A percentile compares a stretch with the other conserved stretches of the same genome.
phyloP scores from a whole-genome alignment of 805 yeast genomes.

The Metschnikowia amazonensis region DNA sequence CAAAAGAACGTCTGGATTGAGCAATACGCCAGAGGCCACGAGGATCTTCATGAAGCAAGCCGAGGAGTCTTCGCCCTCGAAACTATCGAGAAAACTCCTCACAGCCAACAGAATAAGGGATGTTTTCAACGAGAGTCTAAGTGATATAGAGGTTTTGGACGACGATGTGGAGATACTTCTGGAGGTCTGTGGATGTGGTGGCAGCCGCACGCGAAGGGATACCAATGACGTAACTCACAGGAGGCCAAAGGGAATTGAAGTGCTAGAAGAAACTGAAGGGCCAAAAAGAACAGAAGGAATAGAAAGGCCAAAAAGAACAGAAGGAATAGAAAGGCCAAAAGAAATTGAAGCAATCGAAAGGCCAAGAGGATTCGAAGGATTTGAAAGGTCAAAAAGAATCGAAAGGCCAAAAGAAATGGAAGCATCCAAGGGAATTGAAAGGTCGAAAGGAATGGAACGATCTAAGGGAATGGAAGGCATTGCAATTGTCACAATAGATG shows the following conservation, averaged over 20 bases:
- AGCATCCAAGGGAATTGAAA: background rate
- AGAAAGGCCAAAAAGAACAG: no score
- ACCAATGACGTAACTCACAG: background rate
- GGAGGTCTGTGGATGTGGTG: constrained; percentile 6
- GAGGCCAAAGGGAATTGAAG: background rate
- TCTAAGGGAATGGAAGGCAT: background rate
- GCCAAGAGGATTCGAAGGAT: background rate
- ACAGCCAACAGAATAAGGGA: background rate
- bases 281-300: background rate
- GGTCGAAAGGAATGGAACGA: background rate
- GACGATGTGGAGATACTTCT: constrained; percentile 11
- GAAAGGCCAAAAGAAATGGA: background rate
- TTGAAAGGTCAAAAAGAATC: background rate
- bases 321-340: background rate
- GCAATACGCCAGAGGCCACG: constrained; percentile 12
- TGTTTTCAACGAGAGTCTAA: background rate
- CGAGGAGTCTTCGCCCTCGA: constrained; percentile 5
- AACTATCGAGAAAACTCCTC: background rate
- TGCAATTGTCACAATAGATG: constrained; percentile 1
- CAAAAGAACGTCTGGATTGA: background rate
- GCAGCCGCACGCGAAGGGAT: background rate
- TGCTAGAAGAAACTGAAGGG: background rate
- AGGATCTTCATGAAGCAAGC: constrained; percentile 9
- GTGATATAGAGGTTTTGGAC: constrained; percentile 13
- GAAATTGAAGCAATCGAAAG: background rate